These are phyloP conservation scores for Blastomyces percursus DNA, from an alignment of 2,329 filamentous ascomycete species.

Conservation along the genomic window DNA sequence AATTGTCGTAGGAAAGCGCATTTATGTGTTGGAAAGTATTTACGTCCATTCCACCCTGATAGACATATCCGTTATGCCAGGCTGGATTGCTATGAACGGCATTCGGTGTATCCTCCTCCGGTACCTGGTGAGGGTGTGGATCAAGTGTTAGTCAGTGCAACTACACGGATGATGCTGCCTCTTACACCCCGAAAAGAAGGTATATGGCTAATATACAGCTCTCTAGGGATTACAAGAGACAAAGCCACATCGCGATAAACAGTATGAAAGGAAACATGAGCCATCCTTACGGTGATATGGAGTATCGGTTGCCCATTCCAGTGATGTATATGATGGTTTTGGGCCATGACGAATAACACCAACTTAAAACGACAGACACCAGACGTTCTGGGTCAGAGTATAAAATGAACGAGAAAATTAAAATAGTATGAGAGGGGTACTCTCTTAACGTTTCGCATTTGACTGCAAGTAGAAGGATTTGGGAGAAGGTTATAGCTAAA, in stretches of 20 bases:
- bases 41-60: slow-evolving; percentile 25
- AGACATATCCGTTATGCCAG: slow-evolving; percentile 22
- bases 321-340: neutral
- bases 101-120: neutral
- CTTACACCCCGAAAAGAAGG: neutral
- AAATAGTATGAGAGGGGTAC: neutral
- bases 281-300: neutral
- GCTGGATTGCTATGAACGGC: slow-evolving; percentile 8
- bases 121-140: neutral
- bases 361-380: neutral
- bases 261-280: neutral
- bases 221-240: neutral
- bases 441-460: neutral
- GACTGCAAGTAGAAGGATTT: neutral
- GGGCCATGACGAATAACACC: neutral
- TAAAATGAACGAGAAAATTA: neutral
- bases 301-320: neutral
- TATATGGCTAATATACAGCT: neutral
- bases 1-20: neutral
- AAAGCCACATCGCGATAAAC: neutral
- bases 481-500: neutral
- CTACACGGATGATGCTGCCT: neutral
- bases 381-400: slow-evolving; percentile 8
- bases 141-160: neutral
- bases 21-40: neutral